phyloP scores from a whole-genome alignment of 2,329 filamentous ascomycete genomes.

The Coniochaeta hoffmannii region DNA sequence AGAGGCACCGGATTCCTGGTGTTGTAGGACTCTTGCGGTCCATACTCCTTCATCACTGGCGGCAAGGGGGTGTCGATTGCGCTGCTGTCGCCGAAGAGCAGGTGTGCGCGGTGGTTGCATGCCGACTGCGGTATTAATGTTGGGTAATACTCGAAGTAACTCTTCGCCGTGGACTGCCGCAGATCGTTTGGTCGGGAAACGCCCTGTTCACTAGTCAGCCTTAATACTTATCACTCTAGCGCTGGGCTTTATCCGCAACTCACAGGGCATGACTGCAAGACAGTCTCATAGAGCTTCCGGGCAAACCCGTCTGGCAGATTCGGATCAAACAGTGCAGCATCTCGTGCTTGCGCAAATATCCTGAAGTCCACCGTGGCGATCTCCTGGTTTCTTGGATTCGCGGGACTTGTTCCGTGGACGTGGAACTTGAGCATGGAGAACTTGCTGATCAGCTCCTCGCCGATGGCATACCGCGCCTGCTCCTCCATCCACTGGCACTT shows the following conservation, averaged over 20 bases:
- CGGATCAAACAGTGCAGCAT: slow-evolving; percentile 1
- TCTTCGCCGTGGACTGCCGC: background rate
- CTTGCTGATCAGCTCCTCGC: slow-evolving; percentile 8
- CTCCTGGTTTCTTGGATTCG: slow-evolving; percentile 7
- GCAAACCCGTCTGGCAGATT: background rate
- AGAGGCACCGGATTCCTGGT: slow-evolving; percentile 5
- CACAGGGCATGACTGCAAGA: background rate
- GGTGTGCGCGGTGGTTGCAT: background rate
- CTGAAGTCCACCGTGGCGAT: slow-evolving; percentile 9
- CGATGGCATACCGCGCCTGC: slow-evolving; percentile 10
- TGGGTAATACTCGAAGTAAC: background rate
- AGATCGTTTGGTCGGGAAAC: slow-evolving; percentile 1
- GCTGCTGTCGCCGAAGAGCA: background rate
- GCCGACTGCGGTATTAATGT: background rate
- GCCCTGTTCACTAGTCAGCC: background rate
- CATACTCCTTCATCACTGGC: background rate
- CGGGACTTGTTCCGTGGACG: slow-evolving; percentile 5
- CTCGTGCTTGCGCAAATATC: slow-evolving; percentile 9
- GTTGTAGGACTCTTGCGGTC: slow-evolving; percentile 5
- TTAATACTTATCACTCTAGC: background rate
- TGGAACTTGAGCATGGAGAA: slow-evolving; percentile 9
- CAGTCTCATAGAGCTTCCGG: slow-evolving; percentile 1
- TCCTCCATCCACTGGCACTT: slow-evolving; percentile 2
- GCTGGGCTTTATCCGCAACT: too few relatives aligned
- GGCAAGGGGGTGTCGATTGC: background rate